These are phyloP conservation scores for Phaeotremella skinneri DNA, from an alignment of 768 basidiomycete species.

Conservation along the genomic window DNA sequence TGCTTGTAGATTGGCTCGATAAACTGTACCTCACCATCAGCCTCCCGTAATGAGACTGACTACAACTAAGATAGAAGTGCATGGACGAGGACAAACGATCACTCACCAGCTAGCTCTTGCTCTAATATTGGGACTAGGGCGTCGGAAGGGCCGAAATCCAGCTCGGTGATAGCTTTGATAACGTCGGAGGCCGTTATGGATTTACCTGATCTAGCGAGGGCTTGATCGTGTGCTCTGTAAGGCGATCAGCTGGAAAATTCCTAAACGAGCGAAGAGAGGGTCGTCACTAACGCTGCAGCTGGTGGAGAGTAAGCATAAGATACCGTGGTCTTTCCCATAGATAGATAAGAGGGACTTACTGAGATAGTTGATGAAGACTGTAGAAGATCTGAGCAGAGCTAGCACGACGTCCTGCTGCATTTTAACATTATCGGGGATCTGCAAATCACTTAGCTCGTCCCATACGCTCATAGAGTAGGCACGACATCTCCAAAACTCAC, in stretches of 20 bases:
- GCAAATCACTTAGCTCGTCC: neutral
- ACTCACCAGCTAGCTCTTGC: constrained; percentile 44
- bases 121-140: constrained; percentile 36
- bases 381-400: constrained; percentile 81
- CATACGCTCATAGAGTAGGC: neutral
- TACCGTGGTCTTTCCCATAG: neutral
- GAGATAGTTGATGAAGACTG: constrained; percentile 92
- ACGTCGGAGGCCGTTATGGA: constrained; percentile 87
- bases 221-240: constrained; percentile 79
- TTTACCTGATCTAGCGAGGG: constrained; percentile 77
- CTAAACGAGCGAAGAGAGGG: neutral
- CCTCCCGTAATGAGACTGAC: too few species aligned
- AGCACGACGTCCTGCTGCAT: constrained; percentile 84
- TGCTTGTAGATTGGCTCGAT: constrained; percentile 42
- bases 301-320: constrained; percentile 16
- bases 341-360: constrained; percentile 57
- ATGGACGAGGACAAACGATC: constrained; percentile 27
- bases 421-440: constrained; percentile 83
- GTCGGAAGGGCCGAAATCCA: constrained; percentile 46
- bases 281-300: constrained; percentile 57
- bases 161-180: constrained; percentile 59
- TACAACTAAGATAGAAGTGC: constrained; percentile 41
- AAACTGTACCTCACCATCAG: constrained; percentile 47
- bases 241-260: neutral
- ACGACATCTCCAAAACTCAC: constrained; percentile 55